Evolutionary conservation across 2,329 filamentous ascomycete species (phyloP).

Genomic region (Fusarium continuum): DNA sequence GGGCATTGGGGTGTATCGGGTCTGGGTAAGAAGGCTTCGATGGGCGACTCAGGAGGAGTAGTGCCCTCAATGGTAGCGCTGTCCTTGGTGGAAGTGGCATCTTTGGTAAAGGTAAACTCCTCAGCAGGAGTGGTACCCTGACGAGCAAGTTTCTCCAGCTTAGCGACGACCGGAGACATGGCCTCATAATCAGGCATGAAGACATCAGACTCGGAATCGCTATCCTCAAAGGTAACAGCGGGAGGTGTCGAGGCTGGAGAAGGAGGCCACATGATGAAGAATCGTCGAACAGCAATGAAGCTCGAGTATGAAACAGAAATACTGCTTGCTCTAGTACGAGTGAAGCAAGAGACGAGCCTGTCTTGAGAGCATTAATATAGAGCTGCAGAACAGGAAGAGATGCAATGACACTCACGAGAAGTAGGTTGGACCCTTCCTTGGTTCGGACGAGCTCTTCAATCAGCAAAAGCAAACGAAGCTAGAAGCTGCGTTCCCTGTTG

Average conservation of each 20-base stretch:
- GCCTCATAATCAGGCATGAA: conserved; percentile 1
- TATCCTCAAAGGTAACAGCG: conserved; percentile 3
- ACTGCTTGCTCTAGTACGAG: not conserved
- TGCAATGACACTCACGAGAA: conserved; percentile 7
- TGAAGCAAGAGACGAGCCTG: not conserved
- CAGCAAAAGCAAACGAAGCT: not conserved
- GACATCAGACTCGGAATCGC: not conserved
- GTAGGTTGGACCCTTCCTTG: not conserved
- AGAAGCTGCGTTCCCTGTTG: not conserved
- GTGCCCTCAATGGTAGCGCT: not conserved
- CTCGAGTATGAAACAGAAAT: not conserved
- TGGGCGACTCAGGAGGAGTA: conserved; percentile 17
- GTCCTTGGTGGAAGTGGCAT: not conserved
- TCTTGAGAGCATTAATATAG: not conserved
- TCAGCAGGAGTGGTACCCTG: not conserved
- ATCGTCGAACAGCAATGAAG: not conserved
- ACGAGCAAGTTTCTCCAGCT: conserved; percentile 6
- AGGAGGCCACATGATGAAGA: conserved; percentile 6
- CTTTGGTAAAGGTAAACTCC: not conserved
- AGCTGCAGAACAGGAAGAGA: not conserved
- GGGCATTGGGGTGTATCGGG: not conserved
- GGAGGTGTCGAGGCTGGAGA: conserved; percentile 1
- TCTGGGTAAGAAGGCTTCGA: conserved; percentile 14
- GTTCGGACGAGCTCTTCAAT: not conserved
- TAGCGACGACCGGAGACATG: conserved; percentile 11